Base-by-base conservation (phyloP, 305 asterid species). In the Fraxinus floribunda region DNA sequence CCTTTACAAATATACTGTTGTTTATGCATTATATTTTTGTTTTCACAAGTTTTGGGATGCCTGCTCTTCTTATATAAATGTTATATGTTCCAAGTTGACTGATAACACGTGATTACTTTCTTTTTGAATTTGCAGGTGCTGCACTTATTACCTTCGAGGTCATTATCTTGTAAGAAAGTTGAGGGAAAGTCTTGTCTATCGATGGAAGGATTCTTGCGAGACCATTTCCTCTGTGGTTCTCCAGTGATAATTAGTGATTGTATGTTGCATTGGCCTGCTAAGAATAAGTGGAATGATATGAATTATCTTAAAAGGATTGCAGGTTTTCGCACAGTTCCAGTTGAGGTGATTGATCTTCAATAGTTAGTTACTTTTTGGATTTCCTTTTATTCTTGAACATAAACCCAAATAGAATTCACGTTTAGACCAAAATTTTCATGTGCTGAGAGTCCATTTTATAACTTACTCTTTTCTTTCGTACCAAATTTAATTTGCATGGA, bases 191-290 rank as follows among this genome's bases (percentile, higher is more conserved):
- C 89, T 80, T 87, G 86, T n/a, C 89, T 96, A 60, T 93, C 98
- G 20, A 80, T 96, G 89, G 99, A 96, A 84, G 90, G 90, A 75
- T 96, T 96, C 90, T 88, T 94, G 88, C 85, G 32, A 82, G 94
- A 93, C 36, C 93, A 92, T 86, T 88, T 93, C 80, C 70, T 87
- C 26, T 75, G 86, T 44, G 88, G 83, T 44, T 70, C 79, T 79
- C 90, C 92, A 0, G 92, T 89, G 84, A 87, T 96, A 68, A 91
- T 94, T 83, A 81, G 92, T 83, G 98, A 91, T 83, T 88, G 92
- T 71, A 92, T 96, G 98, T 85, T 87, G 85, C 95, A 93, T 85
- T 96, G 98, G 98, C 99, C 99, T 7, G 99, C 99, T 64, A 90
- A 72, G 88, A 87, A 84, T 39, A 90, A 87, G 88, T 94, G 98